Evolutionary conservation across 495 filamentous ascomycete species (phyloP), one percentile per base, ranked within the genome.

Genomic region (Lasiosphaeris hirsuta): DNA sequence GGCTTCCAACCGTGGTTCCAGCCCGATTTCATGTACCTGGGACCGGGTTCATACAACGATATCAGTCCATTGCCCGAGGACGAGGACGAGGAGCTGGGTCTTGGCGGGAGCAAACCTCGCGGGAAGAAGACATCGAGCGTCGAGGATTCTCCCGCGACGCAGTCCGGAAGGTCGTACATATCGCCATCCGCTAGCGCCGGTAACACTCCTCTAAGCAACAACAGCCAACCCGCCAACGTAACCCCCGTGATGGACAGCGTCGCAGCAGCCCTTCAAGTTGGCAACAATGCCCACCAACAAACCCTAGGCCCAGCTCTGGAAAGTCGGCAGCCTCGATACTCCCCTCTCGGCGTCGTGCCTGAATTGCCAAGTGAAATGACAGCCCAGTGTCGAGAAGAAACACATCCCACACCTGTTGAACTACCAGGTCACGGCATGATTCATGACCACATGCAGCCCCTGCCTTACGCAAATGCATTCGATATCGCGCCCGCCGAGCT

Each of bases 1-100:
- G 58, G 67, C 3, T 69, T 70, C 13, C 23, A 30, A 5, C 23
- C 23, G 2, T 76, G 68, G 63, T 67, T 75, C 48, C 72, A 76
- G 56, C 74, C 72, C 7, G 75, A 77, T 33, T 71, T 76, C 18
- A 72, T 72, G 68, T 76, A 69, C 50, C 68, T 75, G 45, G 74
- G 75, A 0, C 71, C 72, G 0, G 75, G 72, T 0, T 55, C 58
- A 15, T 71, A 72, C 46, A 69, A 60, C 39, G 73, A 74, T 37
- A 54, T 72, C 10, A 74, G 69, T 35, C 69, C 73, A 0, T 35
- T 69, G 10, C 50, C 63, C 6, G 72, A 74, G 17, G 71, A 75
- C 23, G 69, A 67, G 15, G 64, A 71, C 48, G 54, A 56, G 11
- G 57, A 52, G 18, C 43, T 45, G 34, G 9, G 51, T 36, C 37